Base-by-base conservation (phyloP, 2,329 filamentous ascomycete genomes). In the Aspergillus caelatus region DNA sequence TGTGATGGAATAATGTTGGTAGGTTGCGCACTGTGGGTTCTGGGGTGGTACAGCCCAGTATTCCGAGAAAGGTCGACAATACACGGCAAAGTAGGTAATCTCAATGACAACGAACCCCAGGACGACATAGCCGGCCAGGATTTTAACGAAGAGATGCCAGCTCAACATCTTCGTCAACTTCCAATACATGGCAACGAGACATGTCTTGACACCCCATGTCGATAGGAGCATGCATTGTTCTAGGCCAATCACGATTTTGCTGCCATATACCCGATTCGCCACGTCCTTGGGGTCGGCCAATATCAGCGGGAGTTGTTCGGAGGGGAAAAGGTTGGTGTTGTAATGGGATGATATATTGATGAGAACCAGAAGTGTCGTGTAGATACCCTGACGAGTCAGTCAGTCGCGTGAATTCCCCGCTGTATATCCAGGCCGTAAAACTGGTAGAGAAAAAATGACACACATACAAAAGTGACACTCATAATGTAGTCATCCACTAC, bases 171-270 rank as follows among this genome's bases (percentile, higher is more conserved):
- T 77, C 59, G 82, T 83, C 69, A 84, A 77, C 14, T 81, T 75
- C 65, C 76, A 76, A 66, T 83, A 84, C 67, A 85, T 80, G 34
- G 82, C 77, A 65, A 85, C 71, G 67, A 86, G 77, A 67, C 83
- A 84, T 28, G 79, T 75, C 66, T 86, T 86, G 57, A 83, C 78
- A 7, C 80, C 72, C 83, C 84, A 86, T 19, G 82, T 82, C 4
- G 80, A 81, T 14, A 77, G 60, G 32, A 82, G 74, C 75, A 84
- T 83, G 74, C 80, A 82, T 65, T 84, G 81, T 62, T 84, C 82
- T 7, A 83, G 74, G 0, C 79, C 79, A 39, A 84, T 74, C 14
- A 83, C 81, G 19, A 84, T 76, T 58, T 84, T 83, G 61, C 80
- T 82, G 16, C 83, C 83, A 58, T 76, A 75, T 7, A 83, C 76